A percentile compares a stretch with the other conserved stretches of the same genome.
Evolutionary conservation across 2,329 filamentous ascomycete species (phyloP).

Genomic region (Acephala macrosclerotiorum): DNA sequence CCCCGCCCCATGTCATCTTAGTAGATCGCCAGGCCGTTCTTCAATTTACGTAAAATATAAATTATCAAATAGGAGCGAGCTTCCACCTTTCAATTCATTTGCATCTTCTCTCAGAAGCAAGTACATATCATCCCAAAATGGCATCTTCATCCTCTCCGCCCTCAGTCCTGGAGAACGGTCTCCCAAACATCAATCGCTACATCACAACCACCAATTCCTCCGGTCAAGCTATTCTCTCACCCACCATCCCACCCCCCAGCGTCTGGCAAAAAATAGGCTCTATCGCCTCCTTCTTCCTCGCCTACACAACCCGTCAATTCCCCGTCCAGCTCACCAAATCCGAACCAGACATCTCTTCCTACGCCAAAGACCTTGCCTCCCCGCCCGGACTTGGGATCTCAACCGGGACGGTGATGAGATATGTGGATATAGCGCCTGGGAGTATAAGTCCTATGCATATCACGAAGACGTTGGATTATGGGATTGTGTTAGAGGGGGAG

Average conservation of each 20-base stretch:
- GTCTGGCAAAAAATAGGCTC: constrained; percentile 30
- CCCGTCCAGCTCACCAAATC: constrained; percentile 29
- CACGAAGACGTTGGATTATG: constrained; percentile 52
- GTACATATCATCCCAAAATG: neutral
- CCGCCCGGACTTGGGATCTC: constrained; percentile 27
- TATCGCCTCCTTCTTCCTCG: constrained; percentile 37
- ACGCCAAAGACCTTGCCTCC: constrained; percentile 3
- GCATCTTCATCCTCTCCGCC: neutral
- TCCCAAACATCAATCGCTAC: constrained; percentile 34
- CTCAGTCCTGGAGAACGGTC: constrained; percentile 25
- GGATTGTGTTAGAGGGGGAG: constrained; percentile 49
- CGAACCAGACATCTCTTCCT: constrained; percentile 32
- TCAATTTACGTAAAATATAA: too few relatives aligned
- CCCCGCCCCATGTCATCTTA: too few relatives aligned
- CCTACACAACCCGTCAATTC: constrained; percentile 34
- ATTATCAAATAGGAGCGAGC: too few relatives aligned
- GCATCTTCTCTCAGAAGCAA: neutral
- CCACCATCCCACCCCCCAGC: constrained; percentile 17
- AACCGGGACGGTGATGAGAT: constrained; percentile 35
- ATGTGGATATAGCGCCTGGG: constrained; percentile 37
- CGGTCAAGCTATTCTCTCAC: constrained; percentile 36
- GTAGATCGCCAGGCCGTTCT: too few relatives aligned
- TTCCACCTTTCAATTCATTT: neutral
- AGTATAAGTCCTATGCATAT: constrained; percentile 50
- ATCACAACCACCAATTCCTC: constrained; percentile 34